Evolutionary conservation across 345 rosid species (phyloP), one percentile per base, ranked within the genome.

Genomic region (Acer campestre): DNA sequence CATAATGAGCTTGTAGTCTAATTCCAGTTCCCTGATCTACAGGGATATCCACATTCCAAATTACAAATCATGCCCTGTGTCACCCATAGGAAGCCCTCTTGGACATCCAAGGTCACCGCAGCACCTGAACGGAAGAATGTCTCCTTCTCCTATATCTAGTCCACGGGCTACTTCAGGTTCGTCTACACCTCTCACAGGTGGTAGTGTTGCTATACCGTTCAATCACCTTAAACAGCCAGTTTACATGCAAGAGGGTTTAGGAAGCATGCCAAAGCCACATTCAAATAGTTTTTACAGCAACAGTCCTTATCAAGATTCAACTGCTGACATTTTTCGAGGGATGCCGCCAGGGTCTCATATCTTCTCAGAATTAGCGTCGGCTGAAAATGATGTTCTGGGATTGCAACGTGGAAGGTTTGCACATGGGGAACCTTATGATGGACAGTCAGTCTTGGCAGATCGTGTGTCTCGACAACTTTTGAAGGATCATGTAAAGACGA

Each of bases 51-150:
- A 78, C 62, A 77, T 80, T 71, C 82, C 84, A 12, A 83, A 89
- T 82, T 86, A 86, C 76, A 71, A 84, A 72, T 89, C 93, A 5
- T 89, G 93, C 78, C 93, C 93, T 5, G 91, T 89, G 38, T 86
- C 93, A 27, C 90, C 93, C 12, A 80, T 86, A 40, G 90, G 93
- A 78, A 89, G 93, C 85, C 93, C 91, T 49, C 89, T 85, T 62
- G 80, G 85, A 53, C 85, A 78, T 76, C 74, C 90, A 68, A 88
- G 90, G 77, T 88, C 90, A 7, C 90, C 90, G 0, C 89, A 81
- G 68, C 81, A 83, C 72, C 81, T 86, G 61, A 88, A 81, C 40
- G 93, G 90, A 77, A 89, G 87, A 77, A 83, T 85, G 88, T 89
- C 93, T 65, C 90, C 93, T 62, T 87, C 92, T 49, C 93, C 91